Base-by-base conservation (phyloP, 805 yeast species). In the Kazachstania psychrophila region DNA sequence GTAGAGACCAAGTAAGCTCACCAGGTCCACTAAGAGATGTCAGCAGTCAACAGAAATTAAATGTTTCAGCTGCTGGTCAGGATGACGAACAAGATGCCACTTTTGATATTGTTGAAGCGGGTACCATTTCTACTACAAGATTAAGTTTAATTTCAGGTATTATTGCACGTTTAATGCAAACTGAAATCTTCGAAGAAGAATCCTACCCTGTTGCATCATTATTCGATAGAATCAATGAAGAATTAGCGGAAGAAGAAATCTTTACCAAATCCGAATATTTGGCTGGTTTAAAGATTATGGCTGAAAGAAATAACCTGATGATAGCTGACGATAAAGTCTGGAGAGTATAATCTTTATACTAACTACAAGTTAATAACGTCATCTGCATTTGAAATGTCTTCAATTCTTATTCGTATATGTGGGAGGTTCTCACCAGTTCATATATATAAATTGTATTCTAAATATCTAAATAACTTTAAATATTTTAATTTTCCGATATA, bases 111-210 rank as follows among this genome's bases (percentile, higher is more conserved):
- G 41, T 35, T 29, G 52, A 45, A 22, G 40, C 47, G 16, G 68
- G 65, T 10, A 58, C 57, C 8, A 65, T 77, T 14, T 73, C 82
- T 3, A 66, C 68, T 2, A 64, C 69, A 14, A 65, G 85, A 45
- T 60, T 66, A 35, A 63, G 60, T n/a, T 48, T 54, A 22, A 68
- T 76, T 48, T 66, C 69, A 15, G 62, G 66, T 41, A 55, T 66
- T 10, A 62, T 72, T 15, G 75, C 79, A 1, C 58, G 55, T 17
- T 57, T 75, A 29, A 61, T 72, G 49, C 66, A 66, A 38, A 60
- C 69, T 4, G 65, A 61, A 15, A 38, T 66, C 5, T 69, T 65
- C 38, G 68, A 65, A 15, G 70, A 66, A 19, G 73, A 68, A 24
- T 65, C 64, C 40, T 67, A 69, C 35, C 56, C 67, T 1, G 45